Evolutionary conservation across 306 rosid species (phyloP).

Genomic region (Fagus sylvatica): DNA sequence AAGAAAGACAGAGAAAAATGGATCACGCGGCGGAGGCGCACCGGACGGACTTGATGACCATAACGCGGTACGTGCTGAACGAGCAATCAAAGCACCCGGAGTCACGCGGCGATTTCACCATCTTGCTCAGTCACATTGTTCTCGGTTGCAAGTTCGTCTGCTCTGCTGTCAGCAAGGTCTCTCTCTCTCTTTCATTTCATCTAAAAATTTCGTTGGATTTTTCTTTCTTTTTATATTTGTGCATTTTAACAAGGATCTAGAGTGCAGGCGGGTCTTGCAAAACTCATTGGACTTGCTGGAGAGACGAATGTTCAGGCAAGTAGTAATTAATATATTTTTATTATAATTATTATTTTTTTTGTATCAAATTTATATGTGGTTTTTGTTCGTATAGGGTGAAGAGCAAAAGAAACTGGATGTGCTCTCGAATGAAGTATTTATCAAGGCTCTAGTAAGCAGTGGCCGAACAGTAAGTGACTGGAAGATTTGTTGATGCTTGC

Average conservation of each 20-base stretch:
- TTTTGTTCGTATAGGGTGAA: constrained; percentile 63
- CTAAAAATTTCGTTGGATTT: not conserved
- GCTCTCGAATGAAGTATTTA: constrained; percentile 90
- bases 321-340: not conserved
- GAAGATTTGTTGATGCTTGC: constrained; percentile 22
- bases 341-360: not conserved
- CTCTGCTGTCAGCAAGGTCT: constrained; percentile 83
- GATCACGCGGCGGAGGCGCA: constrained; percentile 90
- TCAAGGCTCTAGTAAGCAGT: constrained; percentile 90
- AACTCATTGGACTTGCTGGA: constrained; percentile 98
- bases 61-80: constrained; percentile 80
- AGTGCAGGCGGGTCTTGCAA: constrained; percentile 92
- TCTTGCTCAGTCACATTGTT: constrained; percentile 94
- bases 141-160: constrained; percentile 97
- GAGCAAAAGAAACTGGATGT: constrained; percentile 98
- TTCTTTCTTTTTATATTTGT: too few species aligned
- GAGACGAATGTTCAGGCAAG: constrained; percentile 94
- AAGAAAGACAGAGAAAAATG: constrained; percentile 36
- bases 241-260: too few species aligned
- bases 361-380: constrained; percentile 7
- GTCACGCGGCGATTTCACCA: constrained; percentile 92
- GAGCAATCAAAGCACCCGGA: constrained; percentile 88
- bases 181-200: not conserved
- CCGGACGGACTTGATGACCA: constrained; percentile 94
- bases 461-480: constrained; percentile 79